Evolutionary conservation across 371 early-diverging fungal genomes (phyloP).

Genomic region (Sporodiniella umbellata): DNA sequence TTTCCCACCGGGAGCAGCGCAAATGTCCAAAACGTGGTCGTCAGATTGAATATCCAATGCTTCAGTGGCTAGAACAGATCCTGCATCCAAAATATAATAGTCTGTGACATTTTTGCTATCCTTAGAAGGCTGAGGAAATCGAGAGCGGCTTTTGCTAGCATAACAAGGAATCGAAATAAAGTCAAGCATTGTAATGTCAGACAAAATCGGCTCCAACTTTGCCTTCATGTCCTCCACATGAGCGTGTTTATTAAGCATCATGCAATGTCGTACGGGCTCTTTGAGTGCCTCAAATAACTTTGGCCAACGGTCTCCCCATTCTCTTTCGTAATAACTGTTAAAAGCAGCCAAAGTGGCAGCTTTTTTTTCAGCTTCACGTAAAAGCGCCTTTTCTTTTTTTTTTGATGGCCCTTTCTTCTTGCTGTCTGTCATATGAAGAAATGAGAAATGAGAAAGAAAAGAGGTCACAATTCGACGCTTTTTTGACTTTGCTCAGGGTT

Average conservation of each 20-base stretch:
- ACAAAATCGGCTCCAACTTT: constrained; percentile 18
- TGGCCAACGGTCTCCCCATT: constrained; percentile 57
- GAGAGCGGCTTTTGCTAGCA: constrained; percentile 19
- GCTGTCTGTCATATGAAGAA: constrained; percentile 2
- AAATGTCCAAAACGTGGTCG: constrained; percentile 79
- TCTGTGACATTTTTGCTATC: constrained; percentile 34
- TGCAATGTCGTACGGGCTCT: constrained; percentile 41
- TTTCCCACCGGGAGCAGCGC: constrained; percentile 81
- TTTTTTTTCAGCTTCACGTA: constrained; percentile 29
- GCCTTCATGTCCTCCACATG: constrained; percentile 21
- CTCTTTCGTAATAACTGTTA: constrained; percentile 38
- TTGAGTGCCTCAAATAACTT: constrained; percentile 40
- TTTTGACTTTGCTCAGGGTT: no score
- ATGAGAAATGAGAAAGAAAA: not conserved
- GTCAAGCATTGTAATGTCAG: constrained; percentile 26
- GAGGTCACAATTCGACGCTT: no score
- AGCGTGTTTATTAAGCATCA: constrained; percentile 54
- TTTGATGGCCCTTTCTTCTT: constrained; percentile 23
- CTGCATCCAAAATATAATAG: constrained; percentile 66
- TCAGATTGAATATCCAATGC: constrained; percentile 60
- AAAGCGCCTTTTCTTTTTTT: constrained; percentile 33
- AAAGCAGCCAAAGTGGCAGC: constrained; percentile 36
- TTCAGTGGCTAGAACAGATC: constrained; percentile 59
- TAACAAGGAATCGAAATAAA: constrained; percentile 41
- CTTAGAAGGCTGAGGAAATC: constrained; percentile 41